phyloP scores from a whole-genome alignment of 805 yeast genomes.

The Lipomyces anomalus region DNA sequence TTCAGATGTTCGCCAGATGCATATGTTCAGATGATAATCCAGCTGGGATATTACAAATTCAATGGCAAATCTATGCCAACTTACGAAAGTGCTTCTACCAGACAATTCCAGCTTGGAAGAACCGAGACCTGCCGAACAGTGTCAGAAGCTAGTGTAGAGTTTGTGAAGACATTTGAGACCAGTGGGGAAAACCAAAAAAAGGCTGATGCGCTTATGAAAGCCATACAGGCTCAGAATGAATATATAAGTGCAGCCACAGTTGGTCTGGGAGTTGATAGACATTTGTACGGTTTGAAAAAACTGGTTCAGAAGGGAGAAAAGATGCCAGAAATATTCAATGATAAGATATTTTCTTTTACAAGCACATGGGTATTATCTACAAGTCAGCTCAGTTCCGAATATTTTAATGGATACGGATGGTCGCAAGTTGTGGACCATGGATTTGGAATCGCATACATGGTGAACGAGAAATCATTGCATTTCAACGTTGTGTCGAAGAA shows the following conservation, averaged over 20 bases:
- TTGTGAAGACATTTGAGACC: constrained; percentile 71
- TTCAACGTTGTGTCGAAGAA: constrained; percentile 75
- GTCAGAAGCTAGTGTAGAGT: constrained; percentile 59
- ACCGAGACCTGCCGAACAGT: constrained; percentile 91
- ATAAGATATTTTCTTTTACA: constrained; percentile 71
- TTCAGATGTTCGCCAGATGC: constrained; percentile 92
- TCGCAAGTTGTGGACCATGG: constrained; percentile 93
- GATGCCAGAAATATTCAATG: constrained; percentile 61
- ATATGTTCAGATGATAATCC: constrained; percentile 82
- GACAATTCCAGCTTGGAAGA: constrained; percentile 82
- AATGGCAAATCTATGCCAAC: constrained; percentile 81
- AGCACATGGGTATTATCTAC: constrained; percentile 82
- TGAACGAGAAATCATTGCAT: constrained; percentile 77
- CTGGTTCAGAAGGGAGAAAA: constrained; percentile 54
- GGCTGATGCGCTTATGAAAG: constrained; percentile 61
- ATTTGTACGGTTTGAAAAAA: constrained; percentile 79
- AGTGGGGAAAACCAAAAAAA: constrained; percentile 47
- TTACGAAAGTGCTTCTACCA: constrained; percentile 92
- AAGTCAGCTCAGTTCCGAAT: constrained; percentile 80
- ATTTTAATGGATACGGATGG: constrained; percentile 92
- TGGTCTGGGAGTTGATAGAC: constrained; percentile 91
- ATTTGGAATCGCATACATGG: constrained; percentile 88
- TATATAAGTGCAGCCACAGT: constrained; percentile 72
- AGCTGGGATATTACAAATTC: constrained; percentile 80
- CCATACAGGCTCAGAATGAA: constrained; percentile 65